Base-by-base conservation (phyloP, 202 grass and related monocot genomes). In the Panicum hallii region DNA sequence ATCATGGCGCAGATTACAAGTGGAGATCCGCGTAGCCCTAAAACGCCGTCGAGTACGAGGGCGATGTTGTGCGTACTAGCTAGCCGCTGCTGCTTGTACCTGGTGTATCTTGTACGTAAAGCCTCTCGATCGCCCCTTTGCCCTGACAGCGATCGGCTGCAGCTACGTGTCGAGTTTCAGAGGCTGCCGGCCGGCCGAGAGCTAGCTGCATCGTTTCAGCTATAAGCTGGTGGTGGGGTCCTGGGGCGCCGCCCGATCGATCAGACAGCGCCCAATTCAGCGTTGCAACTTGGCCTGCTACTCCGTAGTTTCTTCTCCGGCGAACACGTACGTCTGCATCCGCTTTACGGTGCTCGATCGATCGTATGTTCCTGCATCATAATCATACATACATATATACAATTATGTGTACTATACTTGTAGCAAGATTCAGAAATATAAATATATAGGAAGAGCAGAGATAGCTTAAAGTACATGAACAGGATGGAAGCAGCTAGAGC, bases 41-140 rank as follows among this genome's bases (percentile, higher is more conserved):
- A 32, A 84, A 50, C 41, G 42, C 67, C 77, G 80, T 80, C 70
- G 80, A 84, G 68, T 87, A 80, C 67, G 71, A 34, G 64, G 74
- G 66, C 81, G 75, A 65, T 45, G 74, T 79, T 5, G 15, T 65
- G 71, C 74, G 48, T 45, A 57, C 68, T 53, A 66, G 56, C 69
- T 71, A 0, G 8, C n/a, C 1, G 9, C 53, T 19, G 68, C 41
- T 23, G 72, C 15, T 34, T 81, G 63, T 67, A 11, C 44, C 26
- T 91, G 45, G 85, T 85, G 89, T 91, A 85, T 87, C 77, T 80
- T 88, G 56, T 85, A 88, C 89, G 89, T 91, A 82, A 91, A 88
- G 85, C 89, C 54, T 73, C 63, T 79, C 30, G 36, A 73, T 65
- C 56, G n/a, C 46, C 26, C 26, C 47, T 49, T 66, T 45, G 73